Percentiles rank a stretch among this genome's conserved stretches.
phyloP scores from a whole-genome alignment of 257 asterid genomes.

The Forsythia viridissima region DNA sequence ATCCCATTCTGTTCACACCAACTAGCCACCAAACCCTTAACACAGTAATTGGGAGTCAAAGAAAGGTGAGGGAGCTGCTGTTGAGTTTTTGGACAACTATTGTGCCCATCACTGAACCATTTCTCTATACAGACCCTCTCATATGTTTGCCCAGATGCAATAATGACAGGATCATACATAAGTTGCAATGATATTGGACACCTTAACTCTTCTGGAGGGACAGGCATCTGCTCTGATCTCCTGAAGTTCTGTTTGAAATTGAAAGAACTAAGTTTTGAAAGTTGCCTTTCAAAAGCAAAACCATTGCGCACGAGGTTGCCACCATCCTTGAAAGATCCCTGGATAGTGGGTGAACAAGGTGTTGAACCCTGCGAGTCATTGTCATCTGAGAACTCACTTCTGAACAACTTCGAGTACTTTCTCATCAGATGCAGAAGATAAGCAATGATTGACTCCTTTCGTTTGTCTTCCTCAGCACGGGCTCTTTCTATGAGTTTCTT shows the following conservation, averaged over 20 bases:
- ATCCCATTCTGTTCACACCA: conserved; percentile 95
- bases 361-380: conserved; percentile 97
- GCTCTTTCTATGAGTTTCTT: conserved; percentile 92
- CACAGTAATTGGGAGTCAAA: conserved; percentile 91
- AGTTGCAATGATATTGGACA: conserved; percentile 96
- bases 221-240: conserved; percentile 67
- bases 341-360: conserved; percentile 93
- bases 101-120: conserved; percentile 93
- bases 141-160: conserved; percentile 96
- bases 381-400: conserved; percentile 89
- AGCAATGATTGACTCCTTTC: conserved; percentile 93
- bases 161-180: conserved; percentile 91
- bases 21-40: conserved; percentile 88
- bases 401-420: conserved; percentile 86
- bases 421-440: conserved; percentile 83
- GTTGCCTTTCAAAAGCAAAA: conserved; percentile 77
- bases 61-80: conserved; percentile 91
- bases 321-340: conserved; percentile 71
- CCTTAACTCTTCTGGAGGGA: conserved; percentile 93
- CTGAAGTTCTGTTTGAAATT: conserved; percentile 80
- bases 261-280: conserved; percentile 82
- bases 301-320: conserved; percentile 46
- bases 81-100: conserved; percentile 94
- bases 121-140: conserved; percentile 96
- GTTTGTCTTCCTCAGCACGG: conserved; percentile 82